Conservation (phyloP, 805 yeast species). For the Candida awuae region DNA sequence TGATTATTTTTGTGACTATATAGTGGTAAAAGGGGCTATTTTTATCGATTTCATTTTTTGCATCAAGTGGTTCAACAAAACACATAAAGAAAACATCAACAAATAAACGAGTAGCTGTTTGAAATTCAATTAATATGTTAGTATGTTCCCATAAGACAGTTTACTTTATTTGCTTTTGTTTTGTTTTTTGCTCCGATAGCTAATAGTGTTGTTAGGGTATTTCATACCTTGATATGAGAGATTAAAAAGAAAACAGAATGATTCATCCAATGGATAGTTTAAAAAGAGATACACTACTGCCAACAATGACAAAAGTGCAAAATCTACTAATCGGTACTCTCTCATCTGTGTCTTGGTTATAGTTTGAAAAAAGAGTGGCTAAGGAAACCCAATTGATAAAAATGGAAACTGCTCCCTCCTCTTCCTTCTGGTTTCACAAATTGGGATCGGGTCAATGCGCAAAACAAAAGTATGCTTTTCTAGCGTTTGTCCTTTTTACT, state of each 20-base stretch:
- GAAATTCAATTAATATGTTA: not conserved
- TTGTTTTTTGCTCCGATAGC: not conserved
- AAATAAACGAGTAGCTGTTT: conserved; percentile 18
- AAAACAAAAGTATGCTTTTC: too few relatives aligned
- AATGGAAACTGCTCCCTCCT: too few relatives aligned
- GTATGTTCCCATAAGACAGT: not conserved
- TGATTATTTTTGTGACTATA: conserved; percentile 16
- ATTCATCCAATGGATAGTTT: conserved; percentile 17
- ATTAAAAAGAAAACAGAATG: conserved; percentile 10
- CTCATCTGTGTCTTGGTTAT: too few relatives aligned
- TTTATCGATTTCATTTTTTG: conserved; percentile 23
- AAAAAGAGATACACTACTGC: conserved; percentile 20
- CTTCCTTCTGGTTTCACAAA: not conserved
- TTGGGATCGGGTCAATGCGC: too few relatives aligned
- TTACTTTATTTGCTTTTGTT: not conserved
- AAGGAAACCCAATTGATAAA: too few relatives aligned
- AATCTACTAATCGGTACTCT: conserved; percentile 26
- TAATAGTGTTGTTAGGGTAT: not conserved
- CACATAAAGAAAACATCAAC: conserved; percentile 23
- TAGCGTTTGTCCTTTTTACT: too few relatives aligned
- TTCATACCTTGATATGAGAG: conserved; percentile 3
- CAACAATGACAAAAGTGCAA: conserved; percentile 19
- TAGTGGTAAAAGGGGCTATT: conserved; percentile 27
- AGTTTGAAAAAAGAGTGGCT: too few relatives aligned
- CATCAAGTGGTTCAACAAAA: conserved; percentile 26